Conservation (phyloP, 1,139 yeast species). For the Blastobotrys elegans region DNA sequence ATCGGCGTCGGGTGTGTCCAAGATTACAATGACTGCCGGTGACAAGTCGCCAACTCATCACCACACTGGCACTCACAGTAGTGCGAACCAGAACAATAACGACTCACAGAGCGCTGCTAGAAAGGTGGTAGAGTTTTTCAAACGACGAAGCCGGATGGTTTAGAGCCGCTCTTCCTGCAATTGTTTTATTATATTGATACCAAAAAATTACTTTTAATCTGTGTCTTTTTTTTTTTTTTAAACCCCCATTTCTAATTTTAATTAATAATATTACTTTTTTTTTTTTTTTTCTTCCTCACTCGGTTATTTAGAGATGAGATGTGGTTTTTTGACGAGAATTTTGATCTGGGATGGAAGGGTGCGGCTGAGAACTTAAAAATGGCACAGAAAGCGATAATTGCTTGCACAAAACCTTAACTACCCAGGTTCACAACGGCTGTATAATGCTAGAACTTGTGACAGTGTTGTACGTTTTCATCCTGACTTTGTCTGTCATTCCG, state of each 20-base stretch:
- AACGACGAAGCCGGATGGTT: slow-evolving; percentile 45
- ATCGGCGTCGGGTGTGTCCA: neutral
- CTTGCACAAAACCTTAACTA: no score
- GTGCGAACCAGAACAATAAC: slow-evolving; percentile 5
- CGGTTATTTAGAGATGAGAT: no score
- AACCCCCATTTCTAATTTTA: neutral
- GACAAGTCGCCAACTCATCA: neutral
- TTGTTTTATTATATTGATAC: slow-evolving; percentile 2
- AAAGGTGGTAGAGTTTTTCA: slow-evolving; percentile 35
- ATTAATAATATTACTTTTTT: neutral
- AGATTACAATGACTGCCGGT: slow-evolving; percentile 2
- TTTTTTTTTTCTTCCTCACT: neutral
- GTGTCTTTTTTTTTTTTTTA: neutral
- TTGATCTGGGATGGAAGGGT: no score
- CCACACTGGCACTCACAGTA: slow-evolving; percentile 11
- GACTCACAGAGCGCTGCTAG: slow-evolving; percentile 28
- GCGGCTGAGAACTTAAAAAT: no score
- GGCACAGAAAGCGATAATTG: no score
- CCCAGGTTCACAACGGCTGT: no score
- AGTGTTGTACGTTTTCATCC: no score
- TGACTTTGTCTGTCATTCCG: neutral
- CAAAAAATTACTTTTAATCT: neutral
- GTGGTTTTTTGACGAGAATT: no score
- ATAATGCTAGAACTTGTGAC: no score
- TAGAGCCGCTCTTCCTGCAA: slow-evolving; percentile 4